Conservation (phyloP, 441 rosid species). For the Pelargonium citronellum region DNA sequence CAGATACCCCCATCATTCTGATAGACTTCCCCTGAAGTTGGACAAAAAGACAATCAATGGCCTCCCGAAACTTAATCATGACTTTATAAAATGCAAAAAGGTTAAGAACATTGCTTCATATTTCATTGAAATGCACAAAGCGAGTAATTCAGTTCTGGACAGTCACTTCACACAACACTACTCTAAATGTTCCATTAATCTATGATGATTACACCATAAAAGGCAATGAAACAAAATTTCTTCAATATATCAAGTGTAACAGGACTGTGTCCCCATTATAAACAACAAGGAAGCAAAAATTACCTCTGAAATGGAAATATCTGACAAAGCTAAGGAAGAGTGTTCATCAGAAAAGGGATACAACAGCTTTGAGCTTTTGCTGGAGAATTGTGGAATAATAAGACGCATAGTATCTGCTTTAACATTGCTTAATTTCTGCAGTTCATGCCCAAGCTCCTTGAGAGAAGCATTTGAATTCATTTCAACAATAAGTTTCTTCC, state of each 20-base stretch:
- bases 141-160: neutral
- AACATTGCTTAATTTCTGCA: slow-evolving; percentile 60
- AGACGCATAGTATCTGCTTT: slow-evolving; percentile 71
- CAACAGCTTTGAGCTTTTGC: slow-evolving; percentile 61
- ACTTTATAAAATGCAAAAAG: neutral
- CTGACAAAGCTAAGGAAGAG: slow-evolving; percentile 48
- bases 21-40: slow-evolving; percentile 52
- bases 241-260: slow-evolving; percentile 2
- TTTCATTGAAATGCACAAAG: neutral
- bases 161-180: neutral
- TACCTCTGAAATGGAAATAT: slow-evolving; percentile 56
- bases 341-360: slow-evolving; percentile 64
- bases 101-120: neutral
- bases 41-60: slow-evolving; percentile 12
- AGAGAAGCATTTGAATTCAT: slow-evolving; percentile 48
- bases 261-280: slow-evolving; percentile 5
- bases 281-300: neutral
- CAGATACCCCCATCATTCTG: slow-evolving; percentile 87
- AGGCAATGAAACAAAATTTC: neutral
- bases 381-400: slow-evolving; percentile 49
- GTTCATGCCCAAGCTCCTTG: slow-evolving; percentile 62
- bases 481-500: slow-evolving; percentile 50
- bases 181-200: neutral
- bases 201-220: neutral
- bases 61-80: neutral